Percentiles rank a stretch among this genome's conserved stretches.
Conservation (phyloP, 1,139 yeast species). For the Diutina sp. region DNA sequence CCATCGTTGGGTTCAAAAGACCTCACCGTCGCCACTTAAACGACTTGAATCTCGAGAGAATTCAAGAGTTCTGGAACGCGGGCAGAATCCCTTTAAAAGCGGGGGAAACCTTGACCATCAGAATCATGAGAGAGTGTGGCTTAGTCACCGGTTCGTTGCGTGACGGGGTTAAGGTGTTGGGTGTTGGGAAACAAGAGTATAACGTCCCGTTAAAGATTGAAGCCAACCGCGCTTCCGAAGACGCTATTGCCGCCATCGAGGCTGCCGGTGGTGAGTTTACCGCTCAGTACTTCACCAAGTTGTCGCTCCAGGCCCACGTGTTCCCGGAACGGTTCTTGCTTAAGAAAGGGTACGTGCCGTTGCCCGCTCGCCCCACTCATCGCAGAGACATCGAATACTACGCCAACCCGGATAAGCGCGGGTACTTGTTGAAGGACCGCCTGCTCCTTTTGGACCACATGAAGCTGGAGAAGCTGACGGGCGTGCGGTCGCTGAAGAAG, state of each 20-base stretch:
- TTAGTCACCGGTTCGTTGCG: slow-evolving; percentile 56
- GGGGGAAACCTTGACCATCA: slow-evolving; percentile 50
- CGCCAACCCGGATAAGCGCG: slow-evolving; percentile 58
- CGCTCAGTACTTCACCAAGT: slow-evolving; percentile 55
- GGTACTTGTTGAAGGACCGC: slow-evolving; percentile 45
- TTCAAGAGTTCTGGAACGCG: slow-evolving; percentile 48
- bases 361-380: slow-evolving; percentile 76
- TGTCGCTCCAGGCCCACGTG: slow-evolving; percentile 64
- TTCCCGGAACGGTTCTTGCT: slow-evolving; percentile 58
- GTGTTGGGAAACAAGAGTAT: slow-evolving; percentile 46
- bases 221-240: slow-evolving; percentile 67
- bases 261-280: slow-evolving; percentile 58
- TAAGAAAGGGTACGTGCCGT: slow-evolving; percentile 68
- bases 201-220: slow-evolving; percentile 58
- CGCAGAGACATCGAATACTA: slow-evolving; percentile 74
- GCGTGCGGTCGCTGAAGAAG: slow-evolving; percentile 8
- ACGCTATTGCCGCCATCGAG: slow-evolving; percentile 68
- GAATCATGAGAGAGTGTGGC: slow-evolving; percentile 61
- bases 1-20: slow-evolving; percentile 78
- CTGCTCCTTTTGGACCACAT: slow-evolving; percentile 27
- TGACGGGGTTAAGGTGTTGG: slow-evolving; percentile 77
- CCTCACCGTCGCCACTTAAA: slow-evolving; percentile 35
- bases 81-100: slow-evolving; percentile 57
- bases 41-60: slow-evolving; percentile 43
- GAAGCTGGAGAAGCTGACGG: slow-evolving; percentile 10